These are phyloP conservation scores for Verticillium klebahnii DNA, from an alignment of 2,329 filamentous ascomycete species.

Conservation along the genomic window DNA sequence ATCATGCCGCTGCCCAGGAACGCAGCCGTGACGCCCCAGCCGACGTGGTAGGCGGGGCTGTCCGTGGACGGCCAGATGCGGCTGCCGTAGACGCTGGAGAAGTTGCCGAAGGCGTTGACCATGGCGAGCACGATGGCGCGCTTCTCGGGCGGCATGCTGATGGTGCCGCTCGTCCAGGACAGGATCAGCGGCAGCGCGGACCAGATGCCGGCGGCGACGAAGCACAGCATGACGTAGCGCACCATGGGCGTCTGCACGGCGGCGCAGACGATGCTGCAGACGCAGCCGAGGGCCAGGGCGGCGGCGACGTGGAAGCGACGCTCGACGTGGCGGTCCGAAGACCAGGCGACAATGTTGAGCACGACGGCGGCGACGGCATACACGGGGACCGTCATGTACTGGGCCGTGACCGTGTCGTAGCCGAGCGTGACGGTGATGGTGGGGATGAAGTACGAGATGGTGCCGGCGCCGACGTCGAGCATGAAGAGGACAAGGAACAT, in stretches of 20 bases:
- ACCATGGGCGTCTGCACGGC: slow-evolving; percentile 16
- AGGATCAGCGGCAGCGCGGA: slow-evolving; percentile 20
- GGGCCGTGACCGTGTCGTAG: slow-evolving; percentile 45
- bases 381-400: slow-evolving; percentile 50
- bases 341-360: slow-evolving; percentile 51
- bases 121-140: slow-evolving; percentile 24
- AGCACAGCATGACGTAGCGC: slow-evolving; percentile 24
- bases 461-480: slow-evolving; percentile 44
- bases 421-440: slow-evolving; percentile 58
- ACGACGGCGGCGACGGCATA: slow-evolving; percentile 40
- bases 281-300: slow-evolving; percentile 45
- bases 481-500: slow-evolving; percentile 52
- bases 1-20: slow-evolving; percentile 19
- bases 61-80: slow-evolving; percentile 22
- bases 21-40: slow-evolving; percentile 22
- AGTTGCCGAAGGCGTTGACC: slow-evolving; percentile 25
- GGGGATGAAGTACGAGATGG: slow-evolving; percentile 63
- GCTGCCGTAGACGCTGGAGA: slow-evolving; percentile 24
- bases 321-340: slow-evolving; percentile 48
- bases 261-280: slow-evolving; percentile 29
- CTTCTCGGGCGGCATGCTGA: slow-evolving; percentile 23
- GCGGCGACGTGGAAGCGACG: slow-evolving; percentile 52
- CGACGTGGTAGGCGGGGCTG: slow-evolving; percentile 18
- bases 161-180: slow-evolving; percentile 21
- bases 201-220: slow-evolving; percentile 19